Conservation (phyloP, 1,284 basidiomycete genomes). For the Dichomitus squalens region DNA sequence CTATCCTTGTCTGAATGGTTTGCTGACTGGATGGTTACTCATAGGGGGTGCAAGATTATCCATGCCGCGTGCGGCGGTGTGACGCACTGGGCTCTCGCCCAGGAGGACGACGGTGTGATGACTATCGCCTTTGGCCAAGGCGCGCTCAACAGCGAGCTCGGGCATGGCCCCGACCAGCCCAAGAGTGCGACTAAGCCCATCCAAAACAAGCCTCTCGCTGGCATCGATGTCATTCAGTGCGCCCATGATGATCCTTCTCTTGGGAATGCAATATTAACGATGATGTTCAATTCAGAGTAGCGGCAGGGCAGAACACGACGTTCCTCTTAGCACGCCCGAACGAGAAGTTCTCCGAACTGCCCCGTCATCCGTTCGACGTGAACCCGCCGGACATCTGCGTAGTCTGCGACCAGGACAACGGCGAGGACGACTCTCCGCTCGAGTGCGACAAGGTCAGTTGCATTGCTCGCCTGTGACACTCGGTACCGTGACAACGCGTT, state of each 20-base stretch:
- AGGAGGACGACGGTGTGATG: slow-evolving; percentile 74
- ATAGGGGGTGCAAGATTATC: slow-evolving; percentile 72
- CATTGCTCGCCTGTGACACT: not conserved
- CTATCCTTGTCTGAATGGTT: slow-evolving; percentile 3
- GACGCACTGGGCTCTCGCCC: slow-evolving; percentile 84
- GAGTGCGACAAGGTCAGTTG: slow-evolving; percentile 83
- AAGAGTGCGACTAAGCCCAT: slow-evolving; percentile 90
- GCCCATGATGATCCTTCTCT: slow-evolving; percentile 27
- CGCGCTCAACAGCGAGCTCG: slow-evolving; percentile 81
- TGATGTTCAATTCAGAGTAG: slow-evolving; percentile 55
- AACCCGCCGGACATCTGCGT: slow-evolving; percentile 73
- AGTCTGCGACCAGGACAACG: slow-evolving; percentile 69
- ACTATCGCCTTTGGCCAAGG: slow-evolving; percentile 89
- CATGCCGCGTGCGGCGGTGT: slow-evolving; percentile 81
- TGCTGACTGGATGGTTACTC: not conserved
- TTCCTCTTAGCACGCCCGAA: slow-evolving; percentile 77
- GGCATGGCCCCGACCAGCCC: slow-evolving; percentile 76
- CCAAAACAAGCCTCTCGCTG: slow-evolving; percentile 68
- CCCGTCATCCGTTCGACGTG: slow-evolving; percentile 74
- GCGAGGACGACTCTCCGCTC: slow-evolving; percentile 66
- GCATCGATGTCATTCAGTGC: slow-evolving; percentile 79
- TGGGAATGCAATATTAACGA: not conserved
- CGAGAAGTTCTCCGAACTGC: slow-evolving; percentile 70
- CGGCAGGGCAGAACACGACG: slow-evolving; percentile 85
- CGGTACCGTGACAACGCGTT: too few species aligned